Evolutionary conservation across 208 protist species (phyloP), one percentile per base, ranked within the genome.

Genomic region (Blechomonas ayalai): DNA sequence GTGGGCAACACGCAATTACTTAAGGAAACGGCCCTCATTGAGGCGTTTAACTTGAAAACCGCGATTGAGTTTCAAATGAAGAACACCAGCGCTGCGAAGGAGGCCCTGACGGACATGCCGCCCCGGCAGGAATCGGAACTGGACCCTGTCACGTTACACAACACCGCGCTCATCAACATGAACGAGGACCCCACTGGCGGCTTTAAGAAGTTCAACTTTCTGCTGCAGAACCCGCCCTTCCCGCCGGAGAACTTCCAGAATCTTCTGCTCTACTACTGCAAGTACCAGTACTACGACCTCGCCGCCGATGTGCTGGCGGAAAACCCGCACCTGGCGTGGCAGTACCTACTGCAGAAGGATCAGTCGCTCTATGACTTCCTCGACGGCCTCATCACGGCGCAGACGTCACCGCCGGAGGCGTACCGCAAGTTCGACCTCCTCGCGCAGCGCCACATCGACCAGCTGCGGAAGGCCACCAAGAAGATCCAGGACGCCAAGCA

Each of bases 151-250:
- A 97, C 96, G 40, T 72, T 98, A 29, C 96, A 98, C 75, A 98
- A 98, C 87, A 94, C 87, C n/a, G 95, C 95, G 4, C 78, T 98
- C 25, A 88, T 98, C 66, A 92, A 97, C 71, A 98, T 98, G 94
- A 84, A 95, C 40, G 73, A 90, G 41, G 92, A 98, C 48, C 89
- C 96, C 1, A 93, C 81, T 20, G 81, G 43, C 28, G 95, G 91
- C 2, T 98, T 98, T 66, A 87, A 87, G 60, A 98, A 98, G 78
- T 73, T 98, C 51, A 97, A 97, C 52, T 97, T 96, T 56, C 73
- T 98, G 6, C 70, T 98, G 18, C 82, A 94, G 56, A 84, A 82
- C 54, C 93, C 94, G 33, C 95, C 96, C 13, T 98, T 97, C 61
- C 96, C 96, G 13, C 77, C 93, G 15, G 95, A 98, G 73, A 98